Conservation (phyloP, 306 rosid genomes). For the Vigna reflexopilosa region DNA sequence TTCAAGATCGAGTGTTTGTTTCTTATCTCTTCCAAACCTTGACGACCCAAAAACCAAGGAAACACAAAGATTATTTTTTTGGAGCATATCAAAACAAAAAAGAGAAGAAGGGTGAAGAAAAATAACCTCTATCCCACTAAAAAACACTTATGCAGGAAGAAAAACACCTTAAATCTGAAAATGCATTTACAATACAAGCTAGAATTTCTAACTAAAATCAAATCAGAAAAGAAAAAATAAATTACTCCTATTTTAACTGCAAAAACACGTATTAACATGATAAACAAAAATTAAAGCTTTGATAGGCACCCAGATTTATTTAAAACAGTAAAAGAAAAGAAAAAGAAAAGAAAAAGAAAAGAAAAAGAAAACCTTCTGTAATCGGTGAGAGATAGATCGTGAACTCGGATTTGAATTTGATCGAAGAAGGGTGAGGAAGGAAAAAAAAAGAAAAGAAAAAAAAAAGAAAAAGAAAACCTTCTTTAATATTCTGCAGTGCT, state of each 20-base stretch:
- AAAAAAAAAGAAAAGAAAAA: too few species aligned
- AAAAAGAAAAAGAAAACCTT: constrained; percentile 44
- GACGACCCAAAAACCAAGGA: neutral
- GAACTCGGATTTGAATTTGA: neutral
- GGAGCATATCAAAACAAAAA: neutral
- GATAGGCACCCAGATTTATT: too few species aligned
- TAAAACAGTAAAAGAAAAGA: too few species aligned
- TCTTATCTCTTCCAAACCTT: constrained; percentile 79
- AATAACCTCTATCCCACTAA: constrained; percentile 68
- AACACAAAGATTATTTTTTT: neutral
- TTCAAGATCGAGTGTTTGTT: constrained; percentile 76
- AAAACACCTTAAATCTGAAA: too few species aligned
- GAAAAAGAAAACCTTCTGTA: too few species aligned
- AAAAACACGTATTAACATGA: too few species aligned
- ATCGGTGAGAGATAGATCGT: neutral
- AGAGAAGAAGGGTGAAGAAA: neutral
- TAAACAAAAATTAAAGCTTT: too few species aligned
- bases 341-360: too few species aligned
- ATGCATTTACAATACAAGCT: neutral
- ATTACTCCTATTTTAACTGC: too few species aligned
- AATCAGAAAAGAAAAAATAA: too few species aligned
- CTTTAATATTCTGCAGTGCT: constrained; percentile 89
- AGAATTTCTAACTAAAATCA: too few species aligned
- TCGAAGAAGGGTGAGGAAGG: neutral
- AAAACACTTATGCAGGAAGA: neutral